Percentiles rank a stretch among this genome's conserved stretches.
These are phyloP conservation scores for Phytophthora idaei DNA, from an alignment of 352 stramenopile species.

Conservation along the genomic window DNA sequence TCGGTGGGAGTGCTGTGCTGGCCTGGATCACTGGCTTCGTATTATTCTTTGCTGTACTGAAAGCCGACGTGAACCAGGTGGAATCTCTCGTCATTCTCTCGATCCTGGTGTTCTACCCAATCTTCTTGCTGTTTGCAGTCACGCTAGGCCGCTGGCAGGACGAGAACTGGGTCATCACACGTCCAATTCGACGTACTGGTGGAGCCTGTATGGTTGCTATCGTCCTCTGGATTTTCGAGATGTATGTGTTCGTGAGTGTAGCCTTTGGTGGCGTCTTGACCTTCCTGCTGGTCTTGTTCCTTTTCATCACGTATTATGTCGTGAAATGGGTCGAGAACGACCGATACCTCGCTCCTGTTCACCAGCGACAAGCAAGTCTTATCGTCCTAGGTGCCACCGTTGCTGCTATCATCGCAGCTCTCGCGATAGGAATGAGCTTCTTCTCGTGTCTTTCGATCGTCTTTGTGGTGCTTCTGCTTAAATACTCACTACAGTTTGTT, in stretches of 20 bases:
- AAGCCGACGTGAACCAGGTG: conserved; percentile 66
- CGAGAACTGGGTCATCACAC: conserved; percentile 67
- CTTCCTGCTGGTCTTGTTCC: conserved; percentile 62
- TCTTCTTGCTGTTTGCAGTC: conserved; percentile 73
- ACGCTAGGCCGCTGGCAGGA: conserved; percentile 84
- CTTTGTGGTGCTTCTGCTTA: conserved; percentile 84
- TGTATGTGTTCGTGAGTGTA: conserved; percentile 73
- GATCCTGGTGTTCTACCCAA: conserved; percentile 80
- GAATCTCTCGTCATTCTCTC: conserved; percentile 78
- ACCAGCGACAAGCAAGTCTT: conserved; percentile 54
- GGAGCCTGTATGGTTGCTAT: conserved; percentile 32
- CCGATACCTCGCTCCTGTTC: conserved; percentile 70
- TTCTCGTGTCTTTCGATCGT: conserved; percentile 89
- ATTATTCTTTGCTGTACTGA: conserved; percentile 71
- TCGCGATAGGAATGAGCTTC: conserved; percentile 64
- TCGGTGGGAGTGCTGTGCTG: conserved; percentile 57
- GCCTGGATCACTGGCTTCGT: conserved; percentile 75
- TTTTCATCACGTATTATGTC: conserved; percentile 80
- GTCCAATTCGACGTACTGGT: conserved; percentile 42
- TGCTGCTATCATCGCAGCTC: conserved; percentile 44
- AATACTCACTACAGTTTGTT: conserved; percentile 68
- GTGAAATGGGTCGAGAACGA: conserved; percentile 89
- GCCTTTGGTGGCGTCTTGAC: conserved; percentile 62
- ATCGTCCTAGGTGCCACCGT: conserved; percentile 48
- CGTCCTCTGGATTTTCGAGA: conserved; percentile 76